Conservation (phyloP, 495 filamentous ascomycete genomes). For the Penicillium robsamsonii region DNA sequence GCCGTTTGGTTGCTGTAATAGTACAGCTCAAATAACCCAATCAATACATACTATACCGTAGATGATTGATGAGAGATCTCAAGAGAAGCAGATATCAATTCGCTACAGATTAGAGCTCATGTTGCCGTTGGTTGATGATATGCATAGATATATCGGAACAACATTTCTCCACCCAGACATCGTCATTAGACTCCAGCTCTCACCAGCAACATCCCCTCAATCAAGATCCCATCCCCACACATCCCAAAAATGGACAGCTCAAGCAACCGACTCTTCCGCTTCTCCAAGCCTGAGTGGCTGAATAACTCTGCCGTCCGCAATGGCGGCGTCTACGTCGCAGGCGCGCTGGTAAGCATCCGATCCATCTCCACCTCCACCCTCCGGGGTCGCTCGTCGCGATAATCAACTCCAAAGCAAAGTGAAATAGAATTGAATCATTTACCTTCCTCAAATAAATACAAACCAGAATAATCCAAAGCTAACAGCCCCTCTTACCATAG, state of each 20-base stretch:
- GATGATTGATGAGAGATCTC: neutral
- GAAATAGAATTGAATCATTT: neutral
- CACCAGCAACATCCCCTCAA: constrained; percentile 5
- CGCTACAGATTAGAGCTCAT: neutral
- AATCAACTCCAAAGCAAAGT: neutral
- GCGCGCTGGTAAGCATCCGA: constrained; percentile 68
- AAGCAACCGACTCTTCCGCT: constrained; percentile 69
- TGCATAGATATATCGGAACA: constrained; percentile 3
- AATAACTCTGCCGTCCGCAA: constrained; percentile 81
- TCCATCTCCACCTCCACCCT: neutral
- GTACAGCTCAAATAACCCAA: neutral
- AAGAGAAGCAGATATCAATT: neutral
- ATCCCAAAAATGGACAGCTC: constrained; percentile 46
- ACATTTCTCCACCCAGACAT: constrained; percentile 17
- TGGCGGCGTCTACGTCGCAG: constrained; percentile 80
- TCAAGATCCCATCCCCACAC: constrained; percentile 14
- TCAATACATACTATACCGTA: neutral
- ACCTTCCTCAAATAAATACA: neutral
- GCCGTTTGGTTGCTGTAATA: neutral
- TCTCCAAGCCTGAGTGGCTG: constrained; percentile 81
- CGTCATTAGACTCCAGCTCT: constrained; percentile 24
- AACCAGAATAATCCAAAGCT: constrained; percentile 13
- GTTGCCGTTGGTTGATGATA: neutral
- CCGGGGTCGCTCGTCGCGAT: constrained; percentile 2
- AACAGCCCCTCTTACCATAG: constrained; percentile 45